Conservation (phyloP, 108 stramenopile genomes). For the Conticribra guillardii region DNA sequence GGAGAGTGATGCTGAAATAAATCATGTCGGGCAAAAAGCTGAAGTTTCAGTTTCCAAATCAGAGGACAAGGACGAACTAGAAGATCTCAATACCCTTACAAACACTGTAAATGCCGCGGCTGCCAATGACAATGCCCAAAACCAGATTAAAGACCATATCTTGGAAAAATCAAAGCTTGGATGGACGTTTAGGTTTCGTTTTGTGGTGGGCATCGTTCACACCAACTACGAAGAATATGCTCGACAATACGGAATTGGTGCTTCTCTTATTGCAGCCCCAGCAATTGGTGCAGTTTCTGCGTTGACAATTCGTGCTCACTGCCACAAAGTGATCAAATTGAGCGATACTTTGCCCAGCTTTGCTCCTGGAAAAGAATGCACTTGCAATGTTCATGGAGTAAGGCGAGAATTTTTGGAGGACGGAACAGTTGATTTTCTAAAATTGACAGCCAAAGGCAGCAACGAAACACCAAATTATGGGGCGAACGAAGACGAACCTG, state of each 20-base stretch:
- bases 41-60: slow-evolving; percentile 1
- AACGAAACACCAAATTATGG: background rate
- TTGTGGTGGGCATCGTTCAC: slow-evolving; percentile 93
- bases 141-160: background rate
- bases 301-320: slow-evolving; percentile 81
- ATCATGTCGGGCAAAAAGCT: background rate
- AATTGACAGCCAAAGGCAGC: slow-evolving; percentile 10
- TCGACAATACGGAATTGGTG: slow-evolving; percentile 67
- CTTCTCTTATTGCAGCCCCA: slow-evolving; percentile 72
- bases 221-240: slow-evolving; percentile 95
- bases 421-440: slow-evolving; percentile 29
- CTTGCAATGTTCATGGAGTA: slow-evolving; percentile 95
- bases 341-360: slow-evolving; percentile 70
- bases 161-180: slow-evolving; percentile 51
- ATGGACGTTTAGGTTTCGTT: slow-evolving; percentile 87
- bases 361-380: slow-evolving; percentile 83
- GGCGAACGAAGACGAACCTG: slow-evolving; percentile 12
- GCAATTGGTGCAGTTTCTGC: slow-evolving; percentile 70
- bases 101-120: slow-evolving; percentile 2
- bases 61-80: too few species aligned
- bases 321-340: slow-evolving; percentile 85
- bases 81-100: background rate
- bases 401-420: slow-evolving; percentile 80
- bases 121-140: background rate
- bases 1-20: background rate